These are phyloP conservation scores for Trichoderma parareesei DNA, from an alignment of 495 filamentous ascomycete genomes.

Conservation along the genomic window DNA sequence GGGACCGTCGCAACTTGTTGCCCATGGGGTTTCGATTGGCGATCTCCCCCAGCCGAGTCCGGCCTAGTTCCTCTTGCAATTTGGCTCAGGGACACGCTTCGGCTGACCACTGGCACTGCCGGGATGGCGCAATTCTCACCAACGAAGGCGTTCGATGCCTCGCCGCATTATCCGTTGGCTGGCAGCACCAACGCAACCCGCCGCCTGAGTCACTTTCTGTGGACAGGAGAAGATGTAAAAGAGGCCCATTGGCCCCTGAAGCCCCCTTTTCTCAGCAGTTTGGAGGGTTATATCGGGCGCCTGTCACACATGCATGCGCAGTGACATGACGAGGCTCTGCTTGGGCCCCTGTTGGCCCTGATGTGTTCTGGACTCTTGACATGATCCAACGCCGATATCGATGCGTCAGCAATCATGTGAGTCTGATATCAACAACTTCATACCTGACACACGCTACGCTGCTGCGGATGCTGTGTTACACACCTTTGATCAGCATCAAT, in stretches of 20 bases:
- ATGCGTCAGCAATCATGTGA: too few relatives aligned
- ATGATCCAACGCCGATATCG: too few relatives aligned
- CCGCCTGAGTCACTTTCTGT: not conserved
- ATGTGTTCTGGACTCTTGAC: too few relatives aligned
- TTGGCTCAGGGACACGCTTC: constrained; percentile 3
- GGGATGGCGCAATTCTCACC: constrained; percentile 5
- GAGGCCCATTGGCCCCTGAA: not conserved
- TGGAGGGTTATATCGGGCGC: not conserved
- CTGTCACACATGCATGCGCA: not conserved
- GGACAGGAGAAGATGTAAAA: not conserved
- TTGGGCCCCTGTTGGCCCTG: too few relatives aligned
- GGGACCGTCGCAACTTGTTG: not conserved
- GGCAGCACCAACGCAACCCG: not conserved
- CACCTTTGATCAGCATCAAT: not conserved
- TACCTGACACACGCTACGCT: not conserved
- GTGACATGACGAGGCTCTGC: too few relatives aligned
- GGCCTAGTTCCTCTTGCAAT: not conserved
- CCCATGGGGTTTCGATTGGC: not conserved
- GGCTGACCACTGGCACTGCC: not conserved
- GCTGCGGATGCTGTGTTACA: not conserved
- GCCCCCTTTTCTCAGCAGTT: not conserved
- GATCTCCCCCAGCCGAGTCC: not conserved
- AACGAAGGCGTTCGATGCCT: constrained; percentile 8
- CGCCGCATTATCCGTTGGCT: not conserved
- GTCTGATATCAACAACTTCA: not conserved